Percentiles rank a stretch among this genome's conserved stretches.
Conservation (phyloP, 2,329 filamentous ascomycete genomes). For the Pseudopyricularia cyperi region DNA sequence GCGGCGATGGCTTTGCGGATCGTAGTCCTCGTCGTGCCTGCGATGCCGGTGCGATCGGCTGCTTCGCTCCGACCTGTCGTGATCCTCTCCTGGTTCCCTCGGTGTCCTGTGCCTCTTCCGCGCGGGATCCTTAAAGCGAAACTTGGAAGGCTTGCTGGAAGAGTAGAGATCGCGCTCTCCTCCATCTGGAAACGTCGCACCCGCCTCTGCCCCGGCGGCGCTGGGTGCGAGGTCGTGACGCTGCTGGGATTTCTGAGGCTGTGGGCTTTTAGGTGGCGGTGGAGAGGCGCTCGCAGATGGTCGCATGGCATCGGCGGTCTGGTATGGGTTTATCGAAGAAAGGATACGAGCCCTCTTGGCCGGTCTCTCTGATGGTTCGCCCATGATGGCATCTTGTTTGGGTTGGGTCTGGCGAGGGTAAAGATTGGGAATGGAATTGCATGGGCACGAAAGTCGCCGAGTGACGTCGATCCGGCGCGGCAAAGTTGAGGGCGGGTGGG, state of each 20-base stretch:
- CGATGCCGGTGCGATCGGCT: slow-evolving; percentile 5
- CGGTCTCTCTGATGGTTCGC: slow-evolving; percentile 4
- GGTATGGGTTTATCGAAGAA: slow-evolving; percentile 27
- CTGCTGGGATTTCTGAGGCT: background rate
- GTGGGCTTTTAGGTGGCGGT: background rate
- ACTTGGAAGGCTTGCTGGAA: slow-evolving; percentile 12
- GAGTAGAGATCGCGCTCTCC: background rate
- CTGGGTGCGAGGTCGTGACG: background rate
- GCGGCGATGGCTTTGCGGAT: slow-evolving; percentile 9
- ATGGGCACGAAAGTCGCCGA: no score
- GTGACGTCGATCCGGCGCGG: no score
- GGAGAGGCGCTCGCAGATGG: background rate
- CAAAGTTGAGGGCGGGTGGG: no score
- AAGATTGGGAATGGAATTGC: no score
- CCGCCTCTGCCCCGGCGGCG: background rate
- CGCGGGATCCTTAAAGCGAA: slow-evolving; percentile 27
- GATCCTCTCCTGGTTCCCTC: no score
- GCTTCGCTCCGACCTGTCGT: slow-evolving; percentile 4
- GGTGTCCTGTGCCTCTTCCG: slow-evolving; percentile 9
- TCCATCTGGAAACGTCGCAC: slow-evolving; percentile 3
- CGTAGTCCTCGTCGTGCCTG: slow-evolving; percentile 1
- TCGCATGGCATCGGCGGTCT: background rate
- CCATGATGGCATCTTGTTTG: background rate
- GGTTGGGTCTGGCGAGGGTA: background rate
- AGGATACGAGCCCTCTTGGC: slow-evolving; percentile 32